Evolutionary conservation across 768 basidiomycete genomes (phyloP), one percentile per base, ranked within the genome.

Genomic region (Rhizopogon vulgaris): DNA sequence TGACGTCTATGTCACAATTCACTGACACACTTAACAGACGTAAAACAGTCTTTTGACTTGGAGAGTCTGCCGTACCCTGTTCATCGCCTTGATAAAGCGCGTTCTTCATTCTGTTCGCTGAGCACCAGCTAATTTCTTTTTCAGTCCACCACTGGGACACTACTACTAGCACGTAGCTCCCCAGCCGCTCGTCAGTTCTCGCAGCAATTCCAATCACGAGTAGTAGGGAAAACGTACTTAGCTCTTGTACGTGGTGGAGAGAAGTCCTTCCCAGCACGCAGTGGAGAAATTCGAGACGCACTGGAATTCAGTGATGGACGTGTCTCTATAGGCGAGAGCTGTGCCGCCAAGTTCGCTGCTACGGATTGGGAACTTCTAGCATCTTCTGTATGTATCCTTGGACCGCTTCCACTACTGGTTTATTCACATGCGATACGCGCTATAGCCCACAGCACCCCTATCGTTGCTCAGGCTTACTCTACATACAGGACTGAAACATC

Each of bases 51-150:
- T 45, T 64, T 78, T 45, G 56, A 60, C 12, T 59, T 78, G 43
- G 57, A 61, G 14, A 56, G 51, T 24, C 53, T 64, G n/a, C 82
- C 78, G 6, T 70, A 70, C 49, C 69, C 78, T 6, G 76, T 86
- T 18, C 85, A 87, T 60, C 77, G 85, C 12, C 73, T 87, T 4
- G 85, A 87, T 69, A 84, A 83, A 71, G 85, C 81, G 24, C 14
- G 63, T 56, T 24, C 41, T 47, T 47, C 12, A 15, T 27, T 22
- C 4, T 37, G 38, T 5, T 39, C n/a, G 3, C 10, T n/a, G 18
- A n/a, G 37, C 37, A 36, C 30, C 18, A 25, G 11, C 38, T 49
- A 14, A 60, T 30, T 38, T 49, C 11, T 7, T 40, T 37, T 9
- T 5, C 43, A 87, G 85, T 64, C 71, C 1, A 86, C 84, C 1